Evolutionary conservation across 345 rosid genomes (phyloP).

Genomic region (Eucalyptus coolabah): DNA sequence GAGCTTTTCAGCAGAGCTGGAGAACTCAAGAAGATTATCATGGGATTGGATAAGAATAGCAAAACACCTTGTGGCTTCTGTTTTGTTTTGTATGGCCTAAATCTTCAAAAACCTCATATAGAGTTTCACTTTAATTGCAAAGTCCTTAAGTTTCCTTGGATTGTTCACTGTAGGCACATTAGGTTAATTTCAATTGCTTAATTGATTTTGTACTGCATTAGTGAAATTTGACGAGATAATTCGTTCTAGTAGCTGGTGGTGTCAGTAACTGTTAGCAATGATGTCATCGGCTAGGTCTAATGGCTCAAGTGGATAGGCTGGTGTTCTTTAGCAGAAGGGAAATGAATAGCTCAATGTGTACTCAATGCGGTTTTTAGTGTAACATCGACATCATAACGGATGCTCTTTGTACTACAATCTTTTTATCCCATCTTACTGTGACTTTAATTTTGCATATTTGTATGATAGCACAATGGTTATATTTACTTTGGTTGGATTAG

Average conservation of each 20-base stretch:
- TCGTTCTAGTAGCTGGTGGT: background rate
- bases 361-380: background rate
- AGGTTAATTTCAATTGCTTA: background rate
- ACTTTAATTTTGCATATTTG: background rate
- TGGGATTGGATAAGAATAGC: conserved; percentile 94
- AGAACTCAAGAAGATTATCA: conserved; percentile 87
- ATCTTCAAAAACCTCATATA: background rate
- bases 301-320: background rate
- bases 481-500: background rate
- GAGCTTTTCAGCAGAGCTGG: conserved; percentile 96
- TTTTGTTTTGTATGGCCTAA: conserved; percentile 56
- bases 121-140: background rate
- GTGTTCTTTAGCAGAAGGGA: background rate
- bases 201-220: background rate
- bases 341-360: background rate
- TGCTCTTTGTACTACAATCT: background rate
- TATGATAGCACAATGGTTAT: background rate
- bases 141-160: background rate
- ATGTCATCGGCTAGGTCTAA: background rate
- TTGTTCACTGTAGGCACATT: background rate
- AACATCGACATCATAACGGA: background rate
- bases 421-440: background rate
- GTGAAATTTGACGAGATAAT: background rate
- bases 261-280: background rate
- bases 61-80: conserved; percentile 99